Evolutionary conservation across 1,284 basidiomycete species (phyloP), one percentile per base, ranked within the genome.

Genomic region (Lignosus rhinocerotis): DNA sequence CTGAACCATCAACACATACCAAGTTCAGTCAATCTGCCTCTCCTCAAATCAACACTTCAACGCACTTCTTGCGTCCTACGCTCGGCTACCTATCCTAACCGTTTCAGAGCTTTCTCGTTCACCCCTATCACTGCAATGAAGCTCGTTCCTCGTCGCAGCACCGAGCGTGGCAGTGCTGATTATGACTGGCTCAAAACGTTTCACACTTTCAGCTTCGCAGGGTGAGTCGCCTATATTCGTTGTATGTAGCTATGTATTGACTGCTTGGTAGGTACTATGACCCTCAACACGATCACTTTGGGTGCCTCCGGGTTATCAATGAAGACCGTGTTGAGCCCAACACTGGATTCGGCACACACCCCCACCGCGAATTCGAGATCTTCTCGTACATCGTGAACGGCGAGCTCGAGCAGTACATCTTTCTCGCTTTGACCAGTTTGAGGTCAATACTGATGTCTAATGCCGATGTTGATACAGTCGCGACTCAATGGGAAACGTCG

Each of bases 161-260:
- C 85, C 56, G 84, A 88, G 48, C 82, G 94, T 43, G 93, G 93
- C 8, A 75, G 89, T 54, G 90, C 90, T 12, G 85, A 96, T 71
- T 93, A 94, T 67, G 86, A 86, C 21, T 98, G 94, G 94, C 78
- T 98, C 49, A 95, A 94, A 80, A 90, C 89, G 0, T 93, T 94
- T 79, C 92, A 94, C 66, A 90, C 92, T 0, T 95, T 93, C 72
- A 85, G 86, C 7, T 95, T 96, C 68, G 89, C 93, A 1, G 75
- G 74, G 87, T 88, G 70, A 52, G 85, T 11, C n/a, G 11, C 2
- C 2, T 12, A 7, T 17, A 8, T 41, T 0, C 3, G 8, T 21
- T 5, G 14, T 16, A 5, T 16, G 6, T 2, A 3, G 17, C 19
- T 7, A 14, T 42, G 11, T 59, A 9, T 56, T 46, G 1, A 14